A percentile compares a stretch with the other conserved stretches of the same genome.
phyloP scores from a whole-genome alignment of 2,329 filamentous ascomycete genomes.

The Xylaria sp. region DNA sequence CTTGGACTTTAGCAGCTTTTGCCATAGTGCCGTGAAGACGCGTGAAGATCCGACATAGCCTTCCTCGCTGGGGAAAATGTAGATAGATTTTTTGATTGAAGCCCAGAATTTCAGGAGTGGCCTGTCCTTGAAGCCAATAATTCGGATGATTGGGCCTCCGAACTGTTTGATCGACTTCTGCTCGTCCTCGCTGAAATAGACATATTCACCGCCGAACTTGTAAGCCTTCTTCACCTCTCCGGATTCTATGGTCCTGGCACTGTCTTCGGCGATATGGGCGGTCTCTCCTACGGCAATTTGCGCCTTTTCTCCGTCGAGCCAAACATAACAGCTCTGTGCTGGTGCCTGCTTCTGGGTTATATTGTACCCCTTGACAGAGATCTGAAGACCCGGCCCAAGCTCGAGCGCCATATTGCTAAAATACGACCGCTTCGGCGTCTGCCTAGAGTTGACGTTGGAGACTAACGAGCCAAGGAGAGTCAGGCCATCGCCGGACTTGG shows the following conservation, averaged over 20 bases:
- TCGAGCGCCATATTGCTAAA: constrained; percentile 90
- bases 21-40: constrained; percentile 88
- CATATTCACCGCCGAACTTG: constrained; percentile 90
- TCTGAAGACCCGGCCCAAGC: constrained; percentile 79
- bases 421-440: constrained; percentile 79
- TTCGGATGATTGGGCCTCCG: constrained; percentile 78
- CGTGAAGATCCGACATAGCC: constrained; percentile 88
- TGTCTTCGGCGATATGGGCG: constrained; percentile 76
- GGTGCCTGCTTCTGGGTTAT: constrained; percentile 82
- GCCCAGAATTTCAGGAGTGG: constrained; percentile 79
- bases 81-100: constrained; percentile 81
- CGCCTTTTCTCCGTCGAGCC: constrained; percentile 80
- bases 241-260: constrained; percentile 75
- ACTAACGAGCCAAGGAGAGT: constrained; percentile 78
- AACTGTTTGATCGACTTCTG: constrained; percentile 77
- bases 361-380: constrained; percentile 93
- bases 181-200: constrained; percentile 85
- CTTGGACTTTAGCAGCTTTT: constrained; percentile 77
- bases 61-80: constrained; percentile 92
- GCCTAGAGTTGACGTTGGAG: constrained; percentile 88
- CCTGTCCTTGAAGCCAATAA: constrained; percentile 91
- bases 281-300: constrained; percentile 79
- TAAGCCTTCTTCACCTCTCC: constrained; percentile 86
- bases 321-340: constrained; percentile 83
- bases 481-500: constrained; percentile 73